Evolutionary conservation across 768 basidiomycete species (phyloP).

Genomic region (Stropharia rugosoannulata): DNA sequence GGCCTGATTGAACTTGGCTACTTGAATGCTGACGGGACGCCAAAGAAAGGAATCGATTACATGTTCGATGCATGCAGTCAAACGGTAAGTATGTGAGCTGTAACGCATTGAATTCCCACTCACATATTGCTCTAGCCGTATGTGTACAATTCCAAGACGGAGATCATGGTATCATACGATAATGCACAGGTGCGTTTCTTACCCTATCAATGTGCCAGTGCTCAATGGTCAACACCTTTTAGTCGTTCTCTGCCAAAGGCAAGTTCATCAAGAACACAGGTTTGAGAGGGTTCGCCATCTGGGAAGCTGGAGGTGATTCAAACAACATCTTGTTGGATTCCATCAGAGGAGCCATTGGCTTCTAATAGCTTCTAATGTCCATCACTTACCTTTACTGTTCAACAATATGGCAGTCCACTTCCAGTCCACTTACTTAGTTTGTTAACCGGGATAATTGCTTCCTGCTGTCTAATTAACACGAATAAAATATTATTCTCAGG

Average conservation of each 20-base stretch:
- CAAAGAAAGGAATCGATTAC: slow-evolving; percentile 49
- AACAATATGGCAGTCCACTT: not conserved
- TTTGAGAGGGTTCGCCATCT: slow-evolving; percentile 66
- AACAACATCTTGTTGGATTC: slow-evolving; percentile 44
- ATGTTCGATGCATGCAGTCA: slow-evolving; percentile 66
- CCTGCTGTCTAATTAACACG: no score
- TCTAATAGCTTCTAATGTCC: slow-evolving; percentile 8
- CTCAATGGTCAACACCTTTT: not conserved
- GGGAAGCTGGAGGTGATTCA: slow-evolving; percentile 71
- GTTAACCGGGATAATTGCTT: not conserved
- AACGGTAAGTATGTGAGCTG: slow-evolving; percentile 49
- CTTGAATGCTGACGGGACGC: slow-evolving; percentile 46
- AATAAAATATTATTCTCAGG: no score
- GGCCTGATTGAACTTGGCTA: slow-evolving; percentile 58
- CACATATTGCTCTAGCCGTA: slow-evolving; percentile 32
- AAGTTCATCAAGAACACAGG: slow-evolving; percentile 49
- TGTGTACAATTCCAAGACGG: slow-evolving; percentile 37
- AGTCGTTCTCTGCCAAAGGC: slow-evolving; percentile 54
- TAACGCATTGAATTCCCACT: not conserved
- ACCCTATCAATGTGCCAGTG: not conserved
- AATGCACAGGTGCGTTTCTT: slow-evolving; percentile 33
- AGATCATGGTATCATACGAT: slow-evolving; percentile 51
- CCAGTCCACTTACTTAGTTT: no score
- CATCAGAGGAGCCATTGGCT: slow-evolving; percentile 32
- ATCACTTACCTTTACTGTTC: not conserved